Evolutionary conservation across 106 monocot species (phyloP).

Genomic region (Apostasia shenzhenica): DNA sequence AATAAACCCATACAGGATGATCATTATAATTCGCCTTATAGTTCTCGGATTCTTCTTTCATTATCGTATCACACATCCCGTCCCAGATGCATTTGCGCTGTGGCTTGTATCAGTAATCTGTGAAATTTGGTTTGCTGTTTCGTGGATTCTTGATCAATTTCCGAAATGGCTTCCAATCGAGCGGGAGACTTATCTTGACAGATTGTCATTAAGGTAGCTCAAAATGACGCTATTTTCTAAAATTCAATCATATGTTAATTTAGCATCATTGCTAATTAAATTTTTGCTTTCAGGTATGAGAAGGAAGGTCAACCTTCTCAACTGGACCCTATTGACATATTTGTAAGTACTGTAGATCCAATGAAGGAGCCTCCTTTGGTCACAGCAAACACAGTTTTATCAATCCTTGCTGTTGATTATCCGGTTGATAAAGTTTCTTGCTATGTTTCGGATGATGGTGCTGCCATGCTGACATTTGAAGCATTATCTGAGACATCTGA

Average conservation of each 20-base stretch:
- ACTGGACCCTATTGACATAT: constrained; percentile 34
- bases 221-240: background rate
- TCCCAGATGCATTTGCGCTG: constrained; percentile 30
- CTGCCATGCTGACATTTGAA: constrained; percentile 47
- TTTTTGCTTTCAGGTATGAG: constrained; percentile 26
- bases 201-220: constrained; percentile 33
- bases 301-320: constrained; percentile 34
- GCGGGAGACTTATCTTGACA: constrained; percentile 46
- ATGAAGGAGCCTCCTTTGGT: constrained; percentile 41
- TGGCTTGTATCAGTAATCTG: constrained; percentile 47
- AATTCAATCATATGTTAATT: background rate
- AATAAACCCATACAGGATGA: constrained; percentile 42
- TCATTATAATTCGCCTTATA: constrained; percentile 33
- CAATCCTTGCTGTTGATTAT: constrained; percentile 41
- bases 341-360: constrained; percentile 46
- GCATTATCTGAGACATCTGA: constrained; percentile 42
- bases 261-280: background rate
- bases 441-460: constrained; percentile 50
- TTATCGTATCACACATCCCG: constrained; percentile 38
- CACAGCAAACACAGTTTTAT: constrained; percentile 37
- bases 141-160: constrained; percentile 50
- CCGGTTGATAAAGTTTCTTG: constrained; percentile 41
- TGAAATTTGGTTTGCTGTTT: constrained; percentile 43
- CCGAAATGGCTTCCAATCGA: constrained; percentile 45
- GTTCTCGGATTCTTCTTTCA: constrained; percentile 39